Conservation (phyloP, 1,139 yeast species). For the Taiozyma sp. region DNA sequence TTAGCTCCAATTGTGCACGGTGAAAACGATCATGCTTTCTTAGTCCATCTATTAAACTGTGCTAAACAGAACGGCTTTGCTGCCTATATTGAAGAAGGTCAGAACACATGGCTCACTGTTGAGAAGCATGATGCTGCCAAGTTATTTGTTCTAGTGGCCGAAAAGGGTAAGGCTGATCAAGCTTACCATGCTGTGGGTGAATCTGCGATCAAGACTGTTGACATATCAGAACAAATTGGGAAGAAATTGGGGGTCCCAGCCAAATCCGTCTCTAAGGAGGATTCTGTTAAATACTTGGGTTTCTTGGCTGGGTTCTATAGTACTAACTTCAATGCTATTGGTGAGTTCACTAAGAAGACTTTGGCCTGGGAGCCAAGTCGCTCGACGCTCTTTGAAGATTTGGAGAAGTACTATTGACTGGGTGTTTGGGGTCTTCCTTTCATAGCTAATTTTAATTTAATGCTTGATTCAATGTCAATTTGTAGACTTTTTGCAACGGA, state of each 20-base stretch:
- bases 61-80: slow-evolving; percentile 20
- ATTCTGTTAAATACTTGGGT: slow-evolving; percentile 13
- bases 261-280: slow-evolving; percentile 11
- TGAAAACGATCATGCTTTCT: slow-evolving; percentile 17
- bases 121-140: slow-evolving; percentile 29
- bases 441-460: too few relatives aligned
- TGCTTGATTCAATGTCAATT: too few relatives aligned
- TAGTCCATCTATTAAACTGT: slow-evolving; percentile 1
- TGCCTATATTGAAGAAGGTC: slow-evolving; percentile 26
- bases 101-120: slow-evolving; percentile 30
- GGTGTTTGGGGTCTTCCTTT: background rate
- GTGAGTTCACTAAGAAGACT: slow-evolving; percentile 14
- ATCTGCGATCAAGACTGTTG: slow-evolving; percentile 20
- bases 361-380: slow-evolving; percentile 26
- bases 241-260: slow-evolving; percentile 17
- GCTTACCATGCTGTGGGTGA: slow-evolving; percentile 26
- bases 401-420: slow-evolving; percentile 5
- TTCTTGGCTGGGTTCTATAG: slow-evolving; percentile 4
- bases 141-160: slow-evolving; percentile 25
- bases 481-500: too few relatives aligned
- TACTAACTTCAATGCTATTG: slow-evolving; percentile 10
- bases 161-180: slow-evolving; percentile 26
- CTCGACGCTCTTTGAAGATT: slow-evolving; percentile 23
- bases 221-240: slow-evolving; percentile 25
- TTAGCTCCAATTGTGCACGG: slow-evolving; percentile 31